These are phyloP conservation scores for Bromus sterilis DNA, from an alignment of 176 grass and related monocot genomes.

Conservation along the genomic window DNA sequence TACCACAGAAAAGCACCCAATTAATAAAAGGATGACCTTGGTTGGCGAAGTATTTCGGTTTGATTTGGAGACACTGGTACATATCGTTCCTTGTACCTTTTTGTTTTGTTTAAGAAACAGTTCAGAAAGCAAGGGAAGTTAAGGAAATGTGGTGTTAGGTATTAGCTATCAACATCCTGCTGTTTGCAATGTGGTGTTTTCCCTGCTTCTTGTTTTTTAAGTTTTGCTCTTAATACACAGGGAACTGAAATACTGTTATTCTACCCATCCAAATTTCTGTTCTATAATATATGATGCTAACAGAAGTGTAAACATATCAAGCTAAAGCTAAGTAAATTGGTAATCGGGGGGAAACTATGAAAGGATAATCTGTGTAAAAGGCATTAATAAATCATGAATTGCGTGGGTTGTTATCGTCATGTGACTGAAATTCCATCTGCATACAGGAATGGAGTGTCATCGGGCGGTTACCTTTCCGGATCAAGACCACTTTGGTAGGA, in stretches of 20 bases:
- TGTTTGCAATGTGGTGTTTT: background rate
- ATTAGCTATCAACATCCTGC: background rate
- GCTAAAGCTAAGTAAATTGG: background rate
- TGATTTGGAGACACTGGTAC: slow-evolving; percentile 72
- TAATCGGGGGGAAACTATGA: background rate
- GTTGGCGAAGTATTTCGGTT: slow-evolving; percentile 95
- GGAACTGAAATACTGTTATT: background rate
- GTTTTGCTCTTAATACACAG: background rate
- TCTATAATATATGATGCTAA: background rate
- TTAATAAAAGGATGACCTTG: slow-evolving; percentile 79
- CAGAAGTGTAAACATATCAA: too few relatives aligned
- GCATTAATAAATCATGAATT: background rate
- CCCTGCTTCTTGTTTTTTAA: background rate
- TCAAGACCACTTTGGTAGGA: slow-evolving; percentile 95
- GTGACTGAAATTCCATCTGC: slow-evolving; percentile 17
- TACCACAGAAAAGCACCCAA: slow-evolving; percentile 85
- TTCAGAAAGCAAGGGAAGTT: background rate
- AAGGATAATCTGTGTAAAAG: too few relatives aligned
- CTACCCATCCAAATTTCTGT: background rate
- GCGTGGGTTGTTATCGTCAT: background rate
- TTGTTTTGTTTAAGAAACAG: background rate
- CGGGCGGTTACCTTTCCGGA: slow-evolving; percentile 82
- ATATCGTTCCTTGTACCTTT: background rate
- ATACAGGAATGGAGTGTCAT: slow-evolving; percentile 82
- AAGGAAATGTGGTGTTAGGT: background rate